These are phyloP conservation scores for Zygosaccharomyces lentus DNA, from an alignment of 805 yeast species.

Conservation along the genomic window DNA sequence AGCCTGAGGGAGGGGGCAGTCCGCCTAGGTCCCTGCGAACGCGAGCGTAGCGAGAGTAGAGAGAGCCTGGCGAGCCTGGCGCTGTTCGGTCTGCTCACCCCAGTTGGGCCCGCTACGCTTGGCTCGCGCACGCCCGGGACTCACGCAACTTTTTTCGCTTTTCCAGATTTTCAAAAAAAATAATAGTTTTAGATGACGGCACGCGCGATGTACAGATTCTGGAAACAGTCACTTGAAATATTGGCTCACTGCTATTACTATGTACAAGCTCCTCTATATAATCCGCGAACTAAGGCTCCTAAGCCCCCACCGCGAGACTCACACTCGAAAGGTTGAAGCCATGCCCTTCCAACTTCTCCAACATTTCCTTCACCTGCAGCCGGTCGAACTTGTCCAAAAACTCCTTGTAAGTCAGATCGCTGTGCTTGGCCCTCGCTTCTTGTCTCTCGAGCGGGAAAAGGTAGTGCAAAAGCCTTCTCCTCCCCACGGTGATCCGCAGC, in stretches of 20 bases:
- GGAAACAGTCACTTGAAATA: conserved; percentile 1
- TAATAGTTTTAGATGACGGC: too few species aligned
- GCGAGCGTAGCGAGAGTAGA: too few species aligned
- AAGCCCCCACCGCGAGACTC: conserved; percentile 13
- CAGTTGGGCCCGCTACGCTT: neutral
- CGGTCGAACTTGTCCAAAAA: conserved; percentile 45
- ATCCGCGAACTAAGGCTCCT: too few species aligned
- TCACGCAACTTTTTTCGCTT: neutral
- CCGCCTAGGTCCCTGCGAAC: neutral
- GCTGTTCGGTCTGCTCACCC: neutral
- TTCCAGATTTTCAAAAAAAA: too few species aligned
- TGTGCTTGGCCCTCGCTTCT: conserved; percentile 42
- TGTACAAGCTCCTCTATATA: conserved; percentile 3
- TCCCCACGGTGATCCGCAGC: conserved; percentile 54
- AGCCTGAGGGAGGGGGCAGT: too few species aligned
- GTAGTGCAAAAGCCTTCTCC: conserved; percentile 53
- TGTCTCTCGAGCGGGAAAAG: conserved; percentile 50
- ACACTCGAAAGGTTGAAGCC: conserved; percentile 38
- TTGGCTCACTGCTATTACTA: neutral
- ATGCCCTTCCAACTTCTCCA: conserved; percentile 17
- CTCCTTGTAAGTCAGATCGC: conserved; percentile 42
- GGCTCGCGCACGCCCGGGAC: neutral
- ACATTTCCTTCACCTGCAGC: conserved; percentile 17
- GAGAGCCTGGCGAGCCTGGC: too few species aligned
- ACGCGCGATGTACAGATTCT: neutral